Conservation (phyloP, 2,329 filamentous ascomycete species). For the Colletotrichum spaethianum region DNA sequence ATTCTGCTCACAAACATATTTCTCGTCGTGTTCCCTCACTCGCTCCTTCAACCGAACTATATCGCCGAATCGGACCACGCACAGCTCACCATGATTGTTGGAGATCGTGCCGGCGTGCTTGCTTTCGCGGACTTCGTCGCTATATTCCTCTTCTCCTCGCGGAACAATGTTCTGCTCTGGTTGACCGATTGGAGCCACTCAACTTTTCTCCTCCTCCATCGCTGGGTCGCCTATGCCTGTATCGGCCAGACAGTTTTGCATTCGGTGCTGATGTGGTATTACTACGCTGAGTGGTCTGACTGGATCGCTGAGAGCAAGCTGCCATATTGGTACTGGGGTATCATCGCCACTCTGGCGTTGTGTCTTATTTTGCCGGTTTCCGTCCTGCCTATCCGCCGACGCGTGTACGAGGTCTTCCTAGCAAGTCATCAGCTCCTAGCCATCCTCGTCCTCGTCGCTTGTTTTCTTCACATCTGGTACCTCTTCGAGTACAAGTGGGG, state of each 20-base stretch:
- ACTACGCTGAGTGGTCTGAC: constrained; percentile 13
- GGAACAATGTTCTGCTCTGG: constrained; percentile 54
- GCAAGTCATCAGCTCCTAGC: constrained; percentile 50
- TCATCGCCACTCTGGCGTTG: constrained; percentile 49
- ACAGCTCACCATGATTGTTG: constrained; percentile 53
- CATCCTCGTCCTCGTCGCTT: constrained; percentile 51
- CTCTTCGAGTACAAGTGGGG: constrained; percentile 52
- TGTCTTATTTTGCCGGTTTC: constrained; percentile 47
- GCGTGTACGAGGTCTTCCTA: constrained; percentile 53
- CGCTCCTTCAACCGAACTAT: constrained; percentile 45
- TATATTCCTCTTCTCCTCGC: constrained; percentile 51
- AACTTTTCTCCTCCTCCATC: constrained; percentile 55
- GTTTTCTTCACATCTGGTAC: constrained; percentile 55
- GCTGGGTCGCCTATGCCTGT: constrained; percentile 51
- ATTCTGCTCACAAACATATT: constrained; percentile 56
- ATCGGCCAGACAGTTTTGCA: constrained; percentile 49
- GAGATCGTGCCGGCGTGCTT: constrained; percentile 50
- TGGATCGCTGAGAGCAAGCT: constrained; percentile 17
- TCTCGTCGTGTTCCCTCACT: constrained; percentile 50
- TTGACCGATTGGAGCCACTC: constrained; percentile 54
- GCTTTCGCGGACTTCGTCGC: constrained; percentile 52
- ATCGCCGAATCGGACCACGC: not conserved
- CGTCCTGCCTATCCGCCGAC: constrained; percentile 47
- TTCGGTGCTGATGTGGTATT: constrained; percentile 48
- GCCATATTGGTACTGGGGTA: constrained; percentile 53